A percentile compares a stretch with the other conserved stretches of the same genome.
These are phyloP conservation scores for Pythium periplocum DNA, from an alignment of 352 stramenopile species.

Conservation along the genomic window DNA sequence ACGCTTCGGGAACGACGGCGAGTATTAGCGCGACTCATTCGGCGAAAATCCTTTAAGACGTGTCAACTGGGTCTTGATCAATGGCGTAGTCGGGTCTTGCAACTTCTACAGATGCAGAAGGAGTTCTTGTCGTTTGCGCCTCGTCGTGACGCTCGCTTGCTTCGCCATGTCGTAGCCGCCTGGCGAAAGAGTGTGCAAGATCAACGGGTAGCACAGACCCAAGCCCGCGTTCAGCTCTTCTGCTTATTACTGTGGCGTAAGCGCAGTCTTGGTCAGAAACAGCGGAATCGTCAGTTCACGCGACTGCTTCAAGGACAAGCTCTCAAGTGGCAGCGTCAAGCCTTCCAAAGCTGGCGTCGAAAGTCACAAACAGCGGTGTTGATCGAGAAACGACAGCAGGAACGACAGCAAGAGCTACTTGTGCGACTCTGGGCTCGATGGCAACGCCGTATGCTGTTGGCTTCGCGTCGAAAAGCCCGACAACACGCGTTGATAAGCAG, in stretches of 20 bases:
- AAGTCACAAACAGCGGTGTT: neutral
- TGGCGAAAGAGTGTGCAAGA: constrained; percentile 1
- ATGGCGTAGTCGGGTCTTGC: too few species aligned
- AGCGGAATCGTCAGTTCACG: neutral
- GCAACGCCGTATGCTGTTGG: neutral
- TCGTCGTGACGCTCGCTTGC: too few species aligned
- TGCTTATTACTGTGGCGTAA: constrained; percentile 4
- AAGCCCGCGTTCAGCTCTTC: constrained; percentile 3
- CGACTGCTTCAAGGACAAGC: neutral
- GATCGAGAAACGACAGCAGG: neutral
- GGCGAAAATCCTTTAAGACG: neutral
- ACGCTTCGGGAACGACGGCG: neutral
- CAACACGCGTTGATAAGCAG: too few species aligned
- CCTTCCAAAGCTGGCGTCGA: constrained; percentile 8
- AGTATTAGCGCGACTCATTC: constrained; percentile 13
- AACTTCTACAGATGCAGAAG: too few species aligned
- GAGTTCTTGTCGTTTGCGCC: too few species aligned
- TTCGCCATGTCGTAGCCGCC: neutral
- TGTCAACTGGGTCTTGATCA: too few species aligned
- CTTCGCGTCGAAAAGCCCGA: too few species aligned
- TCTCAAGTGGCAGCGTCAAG: constrained; percentile 3
- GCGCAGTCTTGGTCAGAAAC: neutral
- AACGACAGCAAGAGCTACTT: constrained; percentile 1
- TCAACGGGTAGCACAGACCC: neutral
- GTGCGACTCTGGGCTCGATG: constrained; percentile 2